Conservation (phyloP, 345 rosid genomes). For the Kandelia obovata region DNA sequence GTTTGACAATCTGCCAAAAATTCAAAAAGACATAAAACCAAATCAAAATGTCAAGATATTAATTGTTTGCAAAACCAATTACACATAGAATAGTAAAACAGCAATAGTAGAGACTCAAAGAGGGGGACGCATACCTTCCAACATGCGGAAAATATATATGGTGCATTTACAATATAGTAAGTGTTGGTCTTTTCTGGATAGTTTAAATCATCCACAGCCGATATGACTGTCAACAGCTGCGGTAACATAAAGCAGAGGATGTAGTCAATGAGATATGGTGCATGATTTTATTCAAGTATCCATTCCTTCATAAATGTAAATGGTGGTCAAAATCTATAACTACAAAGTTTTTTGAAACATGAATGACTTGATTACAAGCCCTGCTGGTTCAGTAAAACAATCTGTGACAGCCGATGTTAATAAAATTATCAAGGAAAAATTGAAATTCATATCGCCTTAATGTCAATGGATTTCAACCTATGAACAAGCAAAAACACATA, state of each 20-base stretch:
- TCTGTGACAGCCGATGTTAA: too few species aligned
- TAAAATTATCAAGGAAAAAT: background rate
- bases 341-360: background rate
- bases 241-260: constrained; percentile 10
- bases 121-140: constrained; percentile 56
- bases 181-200: constrained; percentile 91
- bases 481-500: background rate
- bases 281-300: too few species aligned
- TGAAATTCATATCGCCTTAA: background rate
- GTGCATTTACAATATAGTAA: constrained; percentile 84
- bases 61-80: background rate
- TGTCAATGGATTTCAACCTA: too few species aligned
- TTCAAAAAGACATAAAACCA: constrained; percentile 3
- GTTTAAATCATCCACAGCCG: constrained; percentile 86
- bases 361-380: background rate
- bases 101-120: background rate
- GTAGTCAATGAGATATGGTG: background rate
- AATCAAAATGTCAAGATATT: background rate
- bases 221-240: constrained; percentile 83
- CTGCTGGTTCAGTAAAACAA: background rate
- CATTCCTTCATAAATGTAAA: too few species aligned
- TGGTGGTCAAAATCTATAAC: too few species aligned
- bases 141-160: constrained; percentile 87
- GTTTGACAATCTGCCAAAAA: constrained; percentile 72
- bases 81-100: background rate